Conservation (phyloP, 805 yeast genomes). For the Nakazawaea wickerhamii region DNA sequence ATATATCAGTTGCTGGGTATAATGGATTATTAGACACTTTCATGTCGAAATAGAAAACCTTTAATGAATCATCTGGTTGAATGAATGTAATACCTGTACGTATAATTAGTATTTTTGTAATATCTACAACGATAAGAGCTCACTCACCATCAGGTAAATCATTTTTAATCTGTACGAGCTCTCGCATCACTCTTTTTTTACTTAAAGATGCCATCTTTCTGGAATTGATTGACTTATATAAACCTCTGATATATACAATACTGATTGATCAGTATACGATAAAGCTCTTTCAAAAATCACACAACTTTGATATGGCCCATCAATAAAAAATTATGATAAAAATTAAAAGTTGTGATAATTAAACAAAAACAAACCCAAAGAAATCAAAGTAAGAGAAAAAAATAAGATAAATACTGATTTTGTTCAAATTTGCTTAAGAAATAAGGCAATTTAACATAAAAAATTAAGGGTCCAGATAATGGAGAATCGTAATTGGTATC, state of each 20-base stretch:
- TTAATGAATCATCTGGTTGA: conserved; percentile 24
- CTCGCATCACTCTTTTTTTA: conserved; percentile 21
- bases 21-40: conserved; percentile 29
- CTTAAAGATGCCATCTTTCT: conserved; percentile 17
- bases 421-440: no score
- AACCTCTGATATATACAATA: conserved; percentile 7
- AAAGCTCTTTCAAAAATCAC: no score
- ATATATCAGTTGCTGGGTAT: conserved; percentile 30
- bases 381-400: not conserved
- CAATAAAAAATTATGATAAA: no score
- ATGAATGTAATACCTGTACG: conserved; percentile 23
- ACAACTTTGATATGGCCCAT: no score
- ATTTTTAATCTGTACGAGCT: conserved; percentile 17
- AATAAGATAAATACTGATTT: no score
- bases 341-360: no score
- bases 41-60: conserved; percentile 32
- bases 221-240: not conserved
- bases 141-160: conserved; percentile 12
- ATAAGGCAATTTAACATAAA: no score
- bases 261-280: no score
- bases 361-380: no score
- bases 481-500: conserved; percentile 10
- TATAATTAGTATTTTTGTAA: not conserved
- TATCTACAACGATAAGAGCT: no score
- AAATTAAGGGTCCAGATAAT: no score